phyloP scores from a whole-genome alignment of 495 filamentous ascomycete genomes.

The Melanomma pulvis-pyrius region DNA sequence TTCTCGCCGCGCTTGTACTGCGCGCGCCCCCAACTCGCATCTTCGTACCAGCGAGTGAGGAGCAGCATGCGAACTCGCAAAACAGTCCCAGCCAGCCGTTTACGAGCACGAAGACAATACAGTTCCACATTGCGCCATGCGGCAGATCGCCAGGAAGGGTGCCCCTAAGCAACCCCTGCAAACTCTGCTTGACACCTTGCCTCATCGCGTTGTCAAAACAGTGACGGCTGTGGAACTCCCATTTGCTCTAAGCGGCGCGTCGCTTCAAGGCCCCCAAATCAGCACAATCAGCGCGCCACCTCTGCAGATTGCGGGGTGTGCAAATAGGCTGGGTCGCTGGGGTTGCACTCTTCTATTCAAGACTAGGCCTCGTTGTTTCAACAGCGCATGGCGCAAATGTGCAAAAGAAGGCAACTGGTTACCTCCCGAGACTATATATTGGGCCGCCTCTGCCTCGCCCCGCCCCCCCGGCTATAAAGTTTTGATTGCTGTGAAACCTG shows the following conservation, averaged over 20 bases:
- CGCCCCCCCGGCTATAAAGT: background rate
- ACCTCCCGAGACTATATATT: background rate
- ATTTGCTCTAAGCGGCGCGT: background rate
- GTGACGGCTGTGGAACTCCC: background rate
- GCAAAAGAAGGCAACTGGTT: background rate
- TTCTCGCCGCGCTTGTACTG: no score
- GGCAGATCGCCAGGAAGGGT: background rate
- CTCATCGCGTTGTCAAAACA: background rate
- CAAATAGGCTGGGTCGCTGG: background rate
- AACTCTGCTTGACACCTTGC: background rate
- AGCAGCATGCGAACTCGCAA: no score
- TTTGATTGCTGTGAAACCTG: background rate
- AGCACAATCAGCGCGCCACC: background rate
- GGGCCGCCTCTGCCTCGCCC: constrained; percentile 1
- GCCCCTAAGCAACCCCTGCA: background rate
- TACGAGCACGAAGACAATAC: no score
- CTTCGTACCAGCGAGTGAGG: no score
- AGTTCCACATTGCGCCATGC: background rate
- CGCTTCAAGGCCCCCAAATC: background rate
- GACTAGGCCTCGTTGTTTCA: background rate
- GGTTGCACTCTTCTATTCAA: background rate
- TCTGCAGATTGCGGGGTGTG: background rate
- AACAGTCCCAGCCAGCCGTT: no score
- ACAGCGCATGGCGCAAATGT: background rate
- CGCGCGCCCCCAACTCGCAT: no score